Percentiles rank a stretch among this genome's conserved stretches.
Evolutionary conservation across 2,329 filamentous ascomycete genomes (phyloP).

Genomic region (Stemphylium lycopersici): DNA sequence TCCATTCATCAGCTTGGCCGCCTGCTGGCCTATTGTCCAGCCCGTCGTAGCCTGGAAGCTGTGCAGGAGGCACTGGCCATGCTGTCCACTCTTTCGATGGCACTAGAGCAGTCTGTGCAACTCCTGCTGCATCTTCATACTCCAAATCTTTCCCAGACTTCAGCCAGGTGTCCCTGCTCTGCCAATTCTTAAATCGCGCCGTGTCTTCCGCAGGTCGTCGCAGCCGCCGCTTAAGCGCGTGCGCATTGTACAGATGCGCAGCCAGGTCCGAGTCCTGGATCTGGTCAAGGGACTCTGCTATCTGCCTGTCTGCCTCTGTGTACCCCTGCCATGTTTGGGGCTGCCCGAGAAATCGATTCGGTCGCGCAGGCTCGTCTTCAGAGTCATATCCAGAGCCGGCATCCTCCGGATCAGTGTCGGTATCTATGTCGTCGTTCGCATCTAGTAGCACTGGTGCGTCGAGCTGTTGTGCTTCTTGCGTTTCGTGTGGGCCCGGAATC

Average conservation of each 20-base stretch:
- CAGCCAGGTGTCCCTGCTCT: slow-evolving; percentile 51
- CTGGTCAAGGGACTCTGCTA: slow-evolving; percentile 68
- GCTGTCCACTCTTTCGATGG: slow-evolving; percentile 74
- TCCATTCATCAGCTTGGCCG: slow-evolving; percentile 60
- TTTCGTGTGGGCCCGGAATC: slow-evolving; percentile 2
- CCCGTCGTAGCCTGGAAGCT: slow-evolving; percentile 66
- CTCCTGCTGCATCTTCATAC: slow-evolving; percentile 32
- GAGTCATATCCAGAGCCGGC: slow-evolving; percentile 10
- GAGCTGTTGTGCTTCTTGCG: slow-evolving; percentile 19
- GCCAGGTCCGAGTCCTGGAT: slow-evolving; percentile 70
- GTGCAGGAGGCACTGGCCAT: slow-evolving; percentile 73
- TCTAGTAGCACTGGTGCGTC: not conserved
- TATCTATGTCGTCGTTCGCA: slow-evolving; percentile 23
- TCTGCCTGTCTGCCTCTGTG: slow-evolving; percentile 67
- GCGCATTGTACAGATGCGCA: slow-evolving; percentile 79
- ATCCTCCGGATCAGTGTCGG: slow-evolving; percentile 21
- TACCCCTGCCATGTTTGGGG: slow-evolving; percentile 69
- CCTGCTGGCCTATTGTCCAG: slow-evolving; percentile 20
- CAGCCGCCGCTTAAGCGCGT: slow-evolving; percentile 66
- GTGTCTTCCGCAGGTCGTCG: slow-evolving; percentile 23
- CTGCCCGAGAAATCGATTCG: slow-evolving; percentile 75
- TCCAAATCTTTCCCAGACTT: slow-evolving; percentile 38
- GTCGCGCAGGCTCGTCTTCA: slow-evolving; percentile 39
- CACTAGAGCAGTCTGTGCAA: slow-evolving; percentile 46
- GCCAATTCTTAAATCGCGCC: slow-evolving; percentile 38